Percentiles rank a stretch among this genome's conserved stretches.
phyloP scores from a whole-genome alignment of 169 alveolate species.

The Plasmodium relictum region DNA sequence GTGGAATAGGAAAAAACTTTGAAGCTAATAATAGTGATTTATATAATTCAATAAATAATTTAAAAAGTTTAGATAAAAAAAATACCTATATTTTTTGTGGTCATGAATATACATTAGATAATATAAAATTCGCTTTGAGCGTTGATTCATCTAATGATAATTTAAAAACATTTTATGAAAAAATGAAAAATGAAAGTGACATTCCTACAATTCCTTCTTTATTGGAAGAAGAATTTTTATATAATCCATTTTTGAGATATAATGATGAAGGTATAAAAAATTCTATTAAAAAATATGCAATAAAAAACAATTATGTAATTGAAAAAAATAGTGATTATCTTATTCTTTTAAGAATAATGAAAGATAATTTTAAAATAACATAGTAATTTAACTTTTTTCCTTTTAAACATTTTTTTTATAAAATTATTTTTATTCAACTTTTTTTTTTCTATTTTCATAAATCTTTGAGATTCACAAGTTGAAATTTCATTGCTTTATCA shows the following conservation, averaged over 20 bases:
- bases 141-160: slow-evolving; percentile 27
- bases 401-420: background rate
- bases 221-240: slow-evolving; percentile 36
- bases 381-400: background rate
- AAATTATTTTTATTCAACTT: background rate
- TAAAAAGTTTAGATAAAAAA: slow-evolving; percentile 29
- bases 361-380: slow-evolving; percentile 36
- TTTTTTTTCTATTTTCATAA: background rate
- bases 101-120: slow-evolving; percentile 65
- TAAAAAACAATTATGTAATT: slow-evolving; percentile 32
- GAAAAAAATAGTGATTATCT: slow-evolving; percentile 18
- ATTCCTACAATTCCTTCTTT: slow-evolving; percentile 58
- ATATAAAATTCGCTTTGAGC: slow-evolving; percentile 51
- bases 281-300: slow-evolving; percentile 36
- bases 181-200: slow-evolving; percentile 3
- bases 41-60: slow-evolving; percentile 31
- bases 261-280: slow-evolving; percentile 13
- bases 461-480: background rate
- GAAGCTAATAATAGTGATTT: slow-evolving; percentile 48
- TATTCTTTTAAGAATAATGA: slow-evolving; percentile 41
- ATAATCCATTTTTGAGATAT: slow-evolving; percentile 65
- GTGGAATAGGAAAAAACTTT: slow-evolving; percentile 70
- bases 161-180: slow-evolving; percentile 29
- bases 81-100: slow-evolving; percentile 59
- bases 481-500: too few relatives aligned